phyloP scores from a whole-genome alignment of 768 basidiomycete genomes.

The Russula vinacea region DNA sequence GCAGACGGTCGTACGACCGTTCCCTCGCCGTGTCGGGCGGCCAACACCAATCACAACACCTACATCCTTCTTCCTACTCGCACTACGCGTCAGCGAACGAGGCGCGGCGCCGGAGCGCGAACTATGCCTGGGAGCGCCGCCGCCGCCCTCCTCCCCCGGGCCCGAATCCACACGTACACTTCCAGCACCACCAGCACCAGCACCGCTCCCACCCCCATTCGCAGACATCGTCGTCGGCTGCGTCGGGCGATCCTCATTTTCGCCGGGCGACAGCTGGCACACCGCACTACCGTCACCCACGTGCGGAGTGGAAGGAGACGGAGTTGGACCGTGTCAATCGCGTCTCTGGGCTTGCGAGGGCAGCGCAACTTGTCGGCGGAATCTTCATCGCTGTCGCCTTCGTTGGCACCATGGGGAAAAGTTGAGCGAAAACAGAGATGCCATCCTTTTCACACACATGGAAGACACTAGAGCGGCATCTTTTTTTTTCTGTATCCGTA shows the following conservation, averaged over 20 bases:
- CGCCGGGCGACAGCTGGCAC: background rate
- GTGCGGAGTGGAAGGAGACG: slow-evolving; percentile 25
- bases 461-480: slow-evolving; percentile 7
- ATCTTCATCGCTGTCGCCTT: slow-evolving; percentile 24
- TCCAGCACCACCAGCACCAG: background rate
- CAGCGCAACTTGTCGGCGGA: slow-evolving; percentile 26
- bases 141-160: slow-evolving; percentile 28
- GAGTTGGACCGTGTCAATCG: slow-evolving; percentile 22
- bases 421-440: background rate
- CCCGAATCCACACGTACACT: slow-evolving; percentile 8
- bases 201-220: background rate
- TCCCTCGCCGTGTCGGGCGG: slow-evolving; percentile 22
- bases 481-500: background rate
- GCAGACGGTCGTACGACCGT: slow-evolving; percentile 40
- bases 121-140: slow-evolving; percentile 39
- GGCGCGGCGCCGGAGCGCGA: slow-evolving; percentile 37
- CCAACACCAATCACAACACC: background rate
- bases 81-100: slow-evolving; percentile 34
- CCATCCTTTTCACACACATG: background rate
- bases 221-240: background rate
- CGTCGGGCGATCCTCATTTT: background rate
- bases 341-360: slow-evolving; percentile 27
- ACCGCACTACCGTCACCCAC: slow-evolving; percentile 9
- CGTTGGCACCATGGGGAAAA: slow-evolving; percentile 20
- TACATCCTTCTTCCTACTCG: slow-evolving; percentile 19